Conservation (phyloP, 2,329 filamentous ascomycete species). For the Cercospora citrullina region DNA sequence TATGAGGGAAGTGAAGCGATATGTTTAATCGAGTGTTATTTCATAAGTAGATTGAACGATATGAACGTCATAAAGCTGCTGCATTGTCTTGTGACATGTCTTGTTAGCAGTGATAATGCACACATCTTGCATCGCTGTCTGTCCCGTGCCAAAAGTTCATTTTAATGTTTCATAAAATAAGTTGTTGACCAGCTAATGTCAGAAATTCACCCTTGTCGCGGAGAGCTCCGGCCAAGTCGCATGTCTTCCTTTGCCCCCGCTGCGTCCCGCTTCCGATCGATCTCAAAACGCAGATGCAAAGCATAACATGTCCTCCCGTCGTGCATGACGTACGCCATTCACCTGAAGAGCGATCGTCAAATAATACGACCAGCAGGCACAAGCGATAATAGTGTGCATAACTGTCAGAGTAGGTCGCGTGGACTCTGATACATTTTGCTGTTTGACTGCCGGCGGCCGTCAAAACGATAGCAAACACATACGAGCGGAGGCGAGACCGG, state of each 20-base stretch:
- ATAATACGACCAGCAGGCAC: not conserved
- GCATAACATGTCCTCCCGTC: not conserved
- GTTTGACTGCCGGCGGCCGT: not conserved
- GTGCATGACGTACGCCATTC: slow-evolving; percentile 2
- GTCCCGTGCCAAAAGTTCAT: not conserved
- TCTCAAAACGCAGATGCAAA: slow-evolving; percentile 1
- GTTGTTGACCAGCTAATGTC: not conserved
- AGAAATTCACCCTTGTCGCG: not conserved
- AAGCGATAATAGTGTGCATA: not conserved
- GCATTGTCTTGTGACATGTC: not conserved
- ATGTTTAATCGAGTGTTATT: not conserved
- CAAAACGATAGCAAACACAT: not conserved
- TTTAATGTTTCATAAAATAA: not conserved
- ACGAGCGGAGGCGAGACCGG: not conserved
- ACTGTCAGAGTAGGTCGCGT: not conserved
- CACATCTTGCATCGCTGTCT: not conserved
- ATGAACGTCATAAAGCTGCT: not conserved
- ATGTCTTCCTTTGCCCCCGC: not conserved
- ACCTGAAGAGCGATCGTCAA: not conserved
- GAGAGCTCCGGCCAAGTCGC: not conserved
- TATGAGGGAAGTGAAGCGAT: not conserved
- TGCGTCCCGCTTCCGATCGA: not conserved
- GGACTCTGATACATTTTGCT: not conserved
- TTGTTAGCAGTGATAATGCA: not conserved
- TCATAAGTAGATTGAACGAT: not conserved